Conservation (phyloP, 1,139 yeast species). For the Debaryomyces nepalensis region DNA sequence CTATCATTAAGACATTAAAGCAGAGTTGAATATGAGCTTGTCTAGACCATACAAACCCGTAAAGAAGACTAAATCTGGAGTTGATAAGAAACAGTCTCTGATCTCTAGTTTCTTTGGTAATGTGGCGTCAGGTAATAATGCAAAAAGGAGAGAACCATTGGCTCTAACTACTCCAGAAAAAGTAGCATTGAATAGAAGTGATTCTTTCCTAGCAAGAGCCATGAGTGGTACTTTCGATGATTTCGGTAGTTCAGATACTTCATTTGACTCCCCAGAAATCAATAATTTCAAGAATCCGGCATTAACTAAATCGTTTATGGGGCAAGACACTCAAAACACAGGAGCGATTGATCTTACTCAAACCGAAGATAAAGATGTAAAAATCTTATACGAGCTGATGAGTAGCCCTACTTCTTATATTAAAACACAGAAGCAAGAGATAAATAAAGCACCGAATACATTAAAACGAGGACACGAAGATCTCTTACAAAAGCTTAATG, state of each 20-base stretch:
- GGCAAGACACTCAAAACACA: slow-evolving; percentile 3
- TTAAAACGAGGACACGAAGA: slow-evolving; percentile 16
- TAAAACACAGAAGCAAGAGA: slow-evolving; percentile 5
- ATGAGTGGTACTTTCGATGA: slow-evolving; percentile 33
- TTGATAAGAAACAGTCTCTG: slow-evolving; percentile 21
- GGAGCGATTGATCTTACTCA: slow-evolving; percentile 19
- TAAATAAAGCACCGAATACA: not conserved
- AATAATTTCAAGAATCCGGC: slow-evolving; percentile 32
- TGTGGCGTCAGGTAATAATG: not conserved
- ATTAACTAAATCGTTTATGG: slow-evolving; percentile 19
- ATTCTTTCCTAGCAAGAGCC: slow-evolving; percentile 27
- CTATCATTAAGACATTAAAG: too few species aligned
- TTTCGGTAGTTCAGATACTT: slow-evolving; percentile 32
- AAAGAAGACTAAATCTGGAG: slow-evolving; percentile 14
- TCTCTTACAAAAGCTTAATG: slow-evolving; percentile 18
- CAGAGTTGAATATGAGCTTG: slow-evolving; percentile 13
- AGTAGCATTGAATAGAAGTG: slow-evolving; percentile 22
- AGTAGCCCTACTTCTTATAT: slow-evolving; percentile 7
- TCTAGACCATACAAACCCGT: slow-evolving; percentile 15
- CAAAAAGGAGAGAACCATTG: slow-evolving; percentile 8
- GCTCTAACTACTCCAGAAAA: slow-evolving; percentile 25
- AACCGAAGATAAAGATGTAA: slow-evolving; percentile 11
- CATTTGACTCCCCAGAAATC: slow-evolving; percentile 37
- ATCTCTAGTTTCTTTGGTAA: slow-evolving; percentile 25
- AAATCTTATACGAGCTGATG: slow-evolving; percentile 6